Base-by-base conservation (phyloP, 352 stramenopile species). In the Phytophthora syringae region DNA sequence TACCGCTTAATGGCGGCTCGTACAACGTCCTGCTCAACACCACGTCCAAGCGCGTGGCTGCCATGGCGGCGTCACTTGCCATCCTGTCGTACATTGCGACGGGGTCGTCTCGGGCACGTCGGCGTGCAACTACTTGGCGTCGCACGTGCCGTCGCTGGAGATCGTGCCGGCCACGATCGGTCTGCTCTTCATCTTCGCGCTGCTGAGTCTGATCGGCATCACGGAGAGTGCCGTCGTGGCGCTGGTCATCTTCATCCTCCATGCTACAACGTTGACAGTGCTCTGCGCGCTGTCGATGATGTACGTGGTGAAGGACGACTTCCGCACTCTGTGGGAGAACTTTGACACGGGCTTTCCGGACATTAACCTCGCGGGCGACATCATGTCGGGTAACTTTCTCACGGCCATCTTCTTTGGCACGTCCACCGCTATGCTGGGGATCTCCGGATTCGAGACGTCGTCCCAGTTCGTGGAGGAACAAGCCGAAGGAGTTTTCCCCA, bases 71-170 rank as follows among this genome's bases (percentile, higher is more conserved):
- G 25, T 96, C 90, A 20, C 92, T 98, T 48, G 92, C 92, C 22
- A 96, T 98, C 64, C 90, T 98, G 57, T 97, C 92, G 34, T 98
- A 98, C 82, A 97, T 98, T 66, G 94, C 95, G n/a, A 98, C 95
- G 18, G 94, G 92, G 88, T 96, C 52, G 88, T 96, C 16, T 96
- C 88, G 10, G 88, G 86, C 51, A 94, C 86, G 25, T 96, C 88
- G 32, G 88, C 86, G 11, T 94, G 84, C 64, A 94, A 93, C 66
- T 96, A 96, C 79, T 70, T 96, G 60, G 80, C 82, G 39, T 92
- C 86, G 18, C 86, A 93, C 52, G 70, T 94, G 39, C 84, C 83
- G 16, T 78, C 74, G 34, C 64, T 96, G 51, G 76, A 87, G 16
- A 90, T 96, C 52, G 86, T 96, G 32, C 84, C 84, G 7, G 77